Evolutionary conservation across 2,329 filamentous ascomycete species (phyloP).

Genomic region (Mariannaea sp.): DNA sequence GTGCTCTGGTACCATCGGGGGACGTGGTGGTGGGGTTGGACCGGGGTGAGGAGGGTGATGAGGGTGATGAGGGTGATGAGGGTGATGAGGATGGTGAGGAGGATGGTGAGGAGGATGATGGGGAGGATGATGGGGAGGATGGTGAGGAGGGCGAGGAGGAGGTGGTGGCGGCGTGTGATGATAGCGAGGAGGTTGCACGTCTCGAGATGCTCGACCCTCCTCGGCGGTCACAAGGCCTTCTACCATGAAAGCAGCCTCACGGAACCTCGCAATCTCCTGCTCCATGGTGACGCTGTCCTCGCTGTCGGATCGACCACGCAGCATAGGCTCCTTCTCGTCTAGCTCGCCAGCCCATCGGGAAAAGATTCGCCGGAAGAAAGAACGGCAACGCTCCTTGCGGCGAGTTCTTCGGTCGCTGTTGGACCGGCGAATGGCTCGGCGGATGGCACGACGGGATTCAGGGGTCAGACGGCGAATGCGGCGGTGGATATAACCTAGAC

Average conservation of each 20-base stretch:
- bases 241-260: constrained; percentile 52
- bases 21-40: constrained; percentile 13
- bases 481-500: constrained; percentile 33
- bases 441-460: constrained; percentile 31
- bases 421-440: constrained; percentile 33
- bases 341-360: constrained; percentile 33
- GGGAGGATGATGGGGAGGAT: constrained; percentile 14
- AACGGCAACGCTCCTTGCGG: constrained; percentile 30
- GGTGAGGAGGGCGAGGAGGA: no score
- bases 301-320: constrained; percentile 18
- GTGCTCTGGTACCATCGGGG: constrained; percentile 28
- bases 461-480: constrained; percentile 24
- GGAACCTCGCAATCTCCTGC: constrained; percentile 55
- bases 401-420: constrained; percentile 36
- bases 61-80: constrained; percentile 11
- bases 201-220: constrained; percentile 38
- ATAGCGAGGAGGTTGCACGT: constrained; percentile 9
- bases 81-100: constrained; percentile 15
- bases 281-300: constrained; percentile 47
- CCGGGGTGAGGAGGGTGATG: constrained; percentile 15
- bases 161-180: constrained; percentile 16
- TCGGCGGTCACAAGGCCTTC: constrained; percentile 52
- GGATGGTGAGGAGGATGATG: constrained; percentile 16
- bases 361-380: constrained; percentile 40
- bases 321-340: constrained; percentile 34